Conservation (phyloP, 495 filamentous ascomycete genomes). For the Hapsidospora chrysogenum region DNA sequence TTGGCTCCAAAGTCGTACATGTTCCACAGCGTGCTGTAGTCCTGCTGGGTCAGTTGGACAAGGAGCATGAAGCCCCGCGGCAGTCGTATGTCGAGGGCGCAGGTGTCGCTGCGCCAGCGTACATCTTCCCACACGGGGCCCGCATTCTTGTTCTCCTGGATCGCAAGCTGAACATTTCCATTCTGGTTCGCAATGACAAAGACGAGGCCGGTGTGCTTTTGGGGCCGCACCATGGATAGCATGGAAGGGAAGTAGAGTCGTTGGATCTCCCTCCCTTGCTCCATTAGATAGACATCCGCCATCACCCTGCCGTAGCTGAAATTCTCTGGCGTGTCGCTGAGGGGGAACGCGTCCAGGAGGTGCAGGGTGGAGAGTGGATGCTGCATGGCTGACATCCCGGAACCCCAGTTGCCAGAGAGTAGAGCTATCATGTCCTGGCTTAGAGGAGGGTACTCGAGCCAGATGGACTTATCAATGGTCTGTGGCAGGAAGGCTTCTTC, state of each 20-base stretch:
- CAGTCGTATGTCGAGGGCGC: conserved; percentile 44
- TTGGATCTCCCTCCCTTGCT: conserved; percentile 45
- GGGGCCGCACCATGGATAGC: conserved; percentile 55
- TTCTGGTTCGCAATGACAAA: conserved; percentile 62
- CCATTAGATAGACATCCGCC: conserved; percentile 50
- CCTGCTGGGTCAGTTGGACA: conserved; percentile 50
- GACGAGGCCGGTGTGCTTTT: conserved; percentile 44
- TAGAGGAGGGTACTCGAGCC: conserved; percentile 55
- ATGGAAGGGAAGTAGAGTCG: conserved; percentile 51
- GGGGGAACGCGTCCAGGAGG: conserved; percentile 49
- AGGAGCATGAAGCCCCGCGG: conserved; percentile 51
- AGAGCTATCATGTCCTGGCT: conserved; percentile 48
- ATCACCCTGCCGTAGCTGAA: conserved; percentile 65
- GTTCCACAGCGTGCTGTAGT: conserved; percentile 60
- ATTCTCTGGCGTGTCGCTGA: conserved; percentile 49
- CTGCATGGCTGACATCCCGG: conserved; percentile 20
- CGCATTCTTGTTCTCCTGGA: conserved; percentile 48
- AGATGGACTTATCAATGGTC: conserved; percentile 55
- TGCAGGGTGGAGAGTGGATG: conserved; percentile 20
- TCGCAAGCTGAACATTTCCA: conserved; percentile 53
- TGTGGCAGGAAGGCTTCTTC: conserved; percentile 45
- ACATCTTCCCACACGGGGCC: conserved; percentile 67
- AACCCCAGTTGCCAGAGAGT: conserved; percentile 42
- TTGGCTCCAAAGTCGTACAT: conserved; percentile 67
- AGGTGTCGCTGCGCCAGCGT: conserved; percentile 49